These are phyloP conservation scores for Lolium rigidum DNA, from an alignment of 176 grass and related monocot genomes.

Conservation along the genomic window DNA sequence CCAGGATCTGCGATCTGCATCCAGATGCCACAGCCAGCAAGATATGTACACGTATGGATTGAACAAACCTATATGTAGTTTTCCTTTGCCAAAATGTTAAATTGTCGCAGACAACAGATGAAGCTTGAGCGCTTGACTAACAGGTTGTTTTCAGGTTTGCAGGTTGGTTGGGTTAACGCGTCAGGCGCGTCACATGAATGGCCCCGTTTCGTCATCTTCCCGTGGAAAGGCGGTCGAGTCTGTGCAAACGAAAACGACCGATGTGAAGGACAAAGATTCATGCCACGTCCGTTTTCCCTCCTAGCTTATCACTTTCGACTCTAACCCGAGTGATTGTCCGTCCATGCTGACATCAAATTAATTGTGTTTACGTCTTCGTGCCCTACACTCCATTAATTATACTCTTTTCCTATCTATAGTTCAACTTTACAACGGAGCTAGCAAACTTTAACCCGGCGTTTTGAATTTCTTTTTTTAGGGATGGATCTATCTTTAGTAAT, in stretches of 20 bases:
- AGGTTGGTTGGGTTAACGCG: constrained; percentile 27
- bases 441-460: too few relatives aligned
- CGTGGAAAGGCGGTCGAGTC: not conserved
- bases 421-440: too few relatives aligned
- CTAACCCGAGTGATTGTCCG: not conserved
- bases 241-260: not conserved
- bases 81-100: not conserved
- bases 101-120: not conserved
- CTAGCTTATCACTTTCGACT: not conserved
- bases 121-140: not conserved
- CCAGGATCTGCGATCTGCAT: too few relatives aligned
- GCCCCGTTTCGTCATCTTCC: not conserved
- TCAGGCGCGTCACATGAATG: constrained; percentile 13
- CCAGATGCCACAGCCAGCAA: too few relatives aligned
- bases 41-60: too few relatives aligned
- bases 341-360: not conserved
- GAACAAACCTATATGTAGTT: too few relatives aligned
- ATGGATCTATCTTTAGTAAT: too few relatives aligned
- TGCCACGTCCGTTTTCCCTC: not conserved
- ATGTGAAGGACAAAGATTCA: not conserved
- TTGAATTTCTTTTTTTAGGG: too few relatives aligned
- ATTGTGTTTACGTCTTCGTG: not conserved
- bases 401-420: too few relatives aligned
- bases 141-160: not conserved
- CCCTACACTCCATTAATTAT: too few relatives aligned